phyloP scores from a whole-genome alignment of 805 yeast genomes.

The Candida khao-thaluensis region DNA sequence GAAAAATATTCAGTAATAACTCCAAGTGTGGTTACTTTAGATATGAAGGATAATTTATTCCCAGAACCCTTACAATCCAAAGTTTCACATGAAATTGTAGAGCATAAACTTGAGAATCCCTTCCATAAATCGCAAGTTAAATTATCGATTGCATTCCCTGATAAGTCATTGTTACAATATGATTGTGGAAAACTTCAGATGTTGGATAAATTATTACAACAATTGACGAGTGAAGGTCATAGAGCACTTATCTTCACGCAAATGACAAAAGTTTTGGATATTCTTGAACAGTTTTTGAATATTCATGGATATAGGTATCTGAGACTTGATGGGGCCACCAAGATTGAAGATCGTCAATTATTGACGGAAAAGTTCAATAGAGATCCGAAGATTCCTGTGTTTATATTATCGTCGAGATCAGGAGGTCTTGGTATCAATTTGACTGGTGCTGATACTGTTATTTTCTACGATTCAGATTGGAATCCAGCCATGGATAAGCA shows the following conservation, averaged over 20 bases:
- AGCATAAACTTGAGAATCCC: slow-evolving; percentile 46
- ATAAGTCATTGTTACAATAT: slow-evolving; percentile 83
- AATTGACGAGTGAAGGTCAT: slow-evolving; percentile 83
- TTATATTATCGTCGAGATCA: slow-evolving; percentile 90
- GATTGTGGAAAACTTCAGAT: slow-evolving; percentile 97
- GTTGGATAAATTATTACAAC: slow-evolving; percentile 70
- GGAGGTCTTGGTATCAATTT: slow-evolving; percentile 98
- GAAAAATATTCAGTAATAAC: slow-evolving; percentile 84
- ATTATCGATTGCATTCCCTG: slow-evolving; percentile 92
- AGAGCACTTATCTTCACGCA: slow-evolving; percentile 95
- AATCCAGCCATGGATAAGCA: slow-evolving; percentile 99
- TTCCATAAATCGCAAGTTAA: slow-evolving; percentile 85
- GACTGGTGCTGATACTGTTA: slow-evolving; percentile 98
- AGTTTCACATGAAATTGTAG: slow-evolving; percentile 29
- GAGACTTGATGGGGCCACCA: slow-evolving; percentile 97
- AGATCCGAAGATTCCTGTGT: slow-evolving; percentile 83
- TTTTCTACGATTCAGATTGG: slow-evolving; percentile 98
- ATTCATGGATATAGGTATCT: slow-evolving; percentile 91
- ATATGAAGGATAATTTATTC: slow-evolving; percentile 56
- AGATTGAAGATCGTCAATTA: slow-evolving; percentile 93
- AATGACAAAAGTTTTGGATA: slow-evolving; percentile 95
- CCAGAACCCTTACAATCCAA: slow-evolving; percentile 37
- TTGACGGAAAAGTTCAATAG: slow-evolving; percentile 89
- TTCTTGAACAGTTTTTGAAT: slow-evolving; percentile 88
- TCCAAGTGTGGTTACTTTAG: slow-evolving; percentile 78